Base-by-base conservation (phyloP, 148 eudicot species). In the Silene uniflora region DNA sequence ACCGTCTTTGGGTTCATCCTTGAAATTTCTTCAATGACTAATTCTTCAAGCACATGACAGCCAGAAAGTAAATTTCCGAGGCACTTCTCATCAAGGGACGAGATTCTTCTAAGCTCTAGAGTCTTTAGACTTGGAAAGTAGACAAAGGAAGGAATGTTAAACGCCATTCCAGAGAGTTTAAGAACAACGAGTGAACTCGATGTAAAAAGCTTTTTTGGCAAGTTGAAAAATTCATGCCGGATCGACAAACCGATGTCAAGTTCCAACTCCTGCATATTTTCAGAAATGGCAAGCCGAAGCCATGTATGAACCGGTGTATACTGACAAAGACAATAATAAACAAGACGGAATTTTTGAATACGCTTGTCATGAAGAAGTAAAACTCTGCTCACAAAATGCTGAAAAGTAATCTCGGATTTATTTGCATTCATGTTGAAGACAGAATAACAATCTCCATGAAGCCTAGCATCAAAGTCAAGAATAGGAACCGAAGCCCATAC, bases 351-450 rank as follows among this genome's bases (percentile, higher is more conserved):
- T 66, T 80, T 80, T 32, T 29, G 67, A 55, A 80, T 23, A 39
- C 52, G 65, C 7, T 27, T 24, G n/a, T 13, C 75, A 52, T 75
- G 71, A 71, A 80, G 67, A 63, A 80, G 82, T 44, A 80, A 5
- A 39, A 69, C 78, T 65, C 78, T 75, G 52, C 62, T 80, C 19
- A 80, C 82, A 56, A 80, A 80, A 63, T 71, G 75, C 54, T 65
- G 75, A 24, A 80, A 75, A 21, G 82, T 3, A 21, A 71, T 54
- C 60, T 80, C 79, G 19, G 75, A 80, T 63, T 2, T 64, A 11
- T 49, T 54, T 27, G 13, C 47, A 70, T 75, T 23, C 11, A 63
- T 55, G 79, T 70, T 71, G 23, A 63, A 0, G 63, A 10, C 16
- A 23, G 75, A 55, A 55, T 18, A 21, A 11, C 54, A 55, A 4